These are phyloP conservation scores for Pulveroboletus sp. DNA, from an alignment of 768 basidiomycete genomes.

Conservation along the genomic window DNA sequence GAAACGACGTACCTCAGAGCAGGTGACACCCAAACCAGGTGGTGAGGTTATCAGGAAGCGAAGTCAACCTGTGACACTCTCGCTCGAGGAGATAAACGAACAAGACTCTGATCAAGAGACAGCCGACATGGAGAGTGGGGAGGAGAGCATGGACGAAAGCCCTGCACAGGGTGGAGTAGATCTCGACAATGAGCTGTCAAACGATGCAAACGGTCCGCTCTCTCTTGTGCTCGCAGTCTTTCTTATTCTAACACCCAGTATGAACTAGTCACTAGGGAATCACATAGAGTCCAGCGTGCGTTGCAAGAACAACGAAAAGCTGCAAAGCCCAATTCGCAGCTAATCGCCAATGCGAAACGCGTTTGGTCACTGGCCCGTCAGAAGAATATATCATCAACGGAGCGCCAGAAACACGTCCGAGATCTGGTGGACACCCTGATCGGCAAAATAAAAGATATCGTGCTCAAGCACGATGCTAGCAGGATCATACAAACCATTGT, in stretches of 20 bases:
- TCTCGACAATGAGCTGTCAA: constrained; percentile 29
- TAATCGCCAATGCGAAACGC: constrained; percentile 68
- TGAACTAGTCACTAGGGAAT: constrained; percentile 53
- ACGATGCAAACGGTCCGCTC: constrained; percentile 57
- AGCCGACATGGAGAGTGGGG: constrained; percentile 30
- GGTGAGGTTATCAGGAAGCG: constrained; percentile 48
- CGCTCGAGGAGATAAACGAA: constrained; percentile 32
- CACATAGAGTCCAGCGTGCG: constrained; percentile 65
- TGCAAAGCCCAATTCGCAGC: constrained; percentile 68
- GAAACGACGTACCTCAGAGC: constrained; percentile 45
- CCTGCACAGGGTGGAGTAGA: constrained; percentile 30
- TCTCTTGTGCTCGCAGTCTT: not conserved
- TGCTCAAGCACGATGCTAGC: constrained; percentile 89
- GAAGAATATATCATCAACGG: constrained; percentile 61
- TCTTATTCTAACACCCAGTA: constrained; percentile 5
- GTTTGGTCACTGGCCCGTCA: constrained; percentile 74
- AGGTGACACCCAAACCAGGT: constrained; percentile 12
- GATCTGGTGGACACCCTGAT: constrained; percentile 73
- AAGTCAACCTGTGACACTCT: constrained; percentile 54
- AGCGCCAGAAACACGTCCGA: constrained; percentile 70
- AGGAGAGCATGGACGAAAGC: constrained; percentile 17
- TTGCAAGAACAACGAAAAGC: constrained; percentile 67
- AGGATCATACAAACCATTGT: constrained; percentile 79
- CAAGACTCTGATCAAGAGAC: constrained; percentile 35
- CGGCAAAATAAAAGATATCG: constrained; percentile 80